Conservation (phyloP, 208 protist genomes). For the Endotrypanum monterogeii region DNA sequence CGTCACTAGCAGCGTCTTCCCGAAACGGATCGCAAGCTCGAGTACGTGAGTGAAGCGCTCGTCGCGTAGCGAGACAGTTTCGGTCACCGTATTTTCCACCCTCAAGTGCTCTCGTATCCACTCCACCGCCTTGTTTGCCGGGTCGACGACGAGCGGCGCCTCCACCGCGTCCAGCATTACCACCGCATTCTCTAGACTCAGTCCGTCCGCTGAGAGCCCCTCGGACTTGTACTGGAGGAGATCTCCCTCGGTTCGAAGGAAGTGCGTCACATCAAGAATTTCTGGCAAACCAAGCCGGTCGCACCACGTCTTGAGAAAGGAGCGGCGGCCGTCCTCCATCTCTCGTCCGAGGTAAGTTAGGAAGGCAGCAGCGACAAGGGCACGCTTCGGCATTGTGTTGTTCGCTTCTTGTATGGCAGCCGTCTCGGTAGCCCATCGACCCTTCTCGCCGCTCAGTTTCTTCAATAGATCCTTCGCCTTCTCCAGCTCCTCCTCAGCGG, state of each 20-base stretch:
- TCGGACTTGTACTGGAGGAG: slow-evolving; percentile 95
- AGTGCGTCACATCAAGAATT: slow-evolving; percentile 60
- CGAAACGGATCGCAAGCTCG: slow-evolving; percentile 97
- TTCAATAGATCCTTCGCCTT: slow-evolving; percentile 93
- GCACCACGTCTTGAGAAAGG: slow-evolving; percentile 82
- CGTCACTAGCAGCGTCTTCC: slow-evolving; percentile 97
- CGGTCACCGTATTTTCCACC: slow-evolving; percentile 65
- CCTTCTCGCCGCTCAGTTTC: slow-evolving; percentile 96
- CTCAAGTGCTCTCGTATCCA: slow-evolving; percentile 93
- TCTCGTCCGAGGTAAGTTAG: slow-evolving; percentile 92
- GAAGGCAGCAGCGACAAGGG: slow-evolving; percentile 91
- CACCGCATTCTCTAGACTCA: slow-evolving; percentile 97
- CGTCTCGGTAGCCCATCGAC: slow-evolving; percentile 92
- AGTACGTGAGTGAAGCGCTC: slow-evolving; percentile 94
- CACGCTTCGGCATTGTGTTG: slow-evolving; percentile 75
- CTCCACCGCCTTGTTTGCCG: slow-evolving; percentile 91
- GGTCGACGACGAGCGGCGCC: slow-evolving; percentile 97
- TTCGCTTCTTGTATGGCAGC: slow-evolving; percentile 68
- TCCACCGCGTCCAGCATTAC: slow-evolving; percentile 88
- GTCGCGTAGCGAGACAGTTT: slow-evolving; percentile 92
- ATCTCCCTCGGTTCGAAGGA: slow-evolving; percentile 95
- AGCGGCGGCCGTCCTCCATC: slow-evolving; percentile 83
- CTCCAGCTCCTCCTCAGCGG: slow-evolving; percentile 88
- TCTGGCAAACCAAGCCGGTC: slow-evolving; percentile 48
- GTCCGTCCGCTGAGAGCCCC: slow-evolving; percentile 93